Evolutionary conservation across 2,329 filamentous ascomycete species (phyloP).

Genomic region (Fusarium lyarnte): DNA sequence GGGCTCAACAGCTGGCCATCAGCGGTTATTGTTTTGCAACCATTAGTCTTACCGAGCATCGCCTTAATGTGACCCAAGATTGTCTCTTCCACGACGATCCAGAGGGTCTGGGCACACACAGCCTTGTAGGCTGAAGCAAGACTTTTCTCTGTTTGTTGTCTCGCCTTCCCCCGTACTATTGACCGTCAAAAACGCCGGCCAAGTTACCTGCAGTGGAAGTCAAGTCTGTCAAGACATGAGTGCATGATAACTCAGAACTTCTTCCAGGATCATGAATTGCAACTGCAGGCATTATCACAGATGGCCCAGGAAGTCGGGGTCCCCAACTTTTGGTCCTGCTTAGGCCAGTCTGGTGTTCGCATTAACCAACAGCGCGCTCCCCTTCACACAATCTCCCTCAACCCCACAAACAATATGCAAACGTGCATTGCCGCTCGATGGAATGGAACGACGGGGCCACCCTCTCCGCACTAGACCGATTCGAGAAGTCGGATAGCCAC

Average conservation of each 20-base stretch:
- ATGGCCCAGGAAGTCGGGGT: slow-evolving; percentile 10
- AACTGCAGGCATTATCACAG: slow-evolving; percentile 9
- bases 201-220: background rate
- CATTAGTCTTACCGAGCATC: slow-evolving; percentile 6
- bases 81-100: background rate
- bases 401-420: slow-evolving; percentile 32
- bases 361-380: slow-evolving; percentile 19
- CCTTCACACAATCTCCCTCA: slow-evolving; percentile 27
- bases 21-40: slow-evolving; percentile 6
- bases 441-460: slow-evolving; percentile 25
- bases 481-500: background rate
- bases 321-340: slow-evolving; percentile 29
- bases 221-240: background rate
- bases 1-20: slow-evolving; percentile 1
- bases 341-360: slow-evolving; percentile 10
- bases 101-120: slow-evolving; percentile 1
- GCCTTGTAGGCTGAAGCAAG: slow-evolving; percentile 1
- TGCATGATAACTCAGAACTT: background rate
- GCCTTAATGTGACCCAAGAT: slow-evolving; percentile 6
- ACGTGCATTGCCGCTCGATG: slow-evolving; percentile 30
- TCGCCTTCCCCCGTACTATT: background rate
- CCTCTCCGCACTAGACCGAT: slow-evolving; percentile 10
- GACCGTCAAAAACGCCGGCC: background rate
- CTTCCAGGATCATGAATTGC: slow-evolving; percentile 9
- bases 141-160: slow-evolving; percentile 2